phyloP scores from a whole-genome alignment of 805 yeast genomes.

The Candida michaelii region DNA sequence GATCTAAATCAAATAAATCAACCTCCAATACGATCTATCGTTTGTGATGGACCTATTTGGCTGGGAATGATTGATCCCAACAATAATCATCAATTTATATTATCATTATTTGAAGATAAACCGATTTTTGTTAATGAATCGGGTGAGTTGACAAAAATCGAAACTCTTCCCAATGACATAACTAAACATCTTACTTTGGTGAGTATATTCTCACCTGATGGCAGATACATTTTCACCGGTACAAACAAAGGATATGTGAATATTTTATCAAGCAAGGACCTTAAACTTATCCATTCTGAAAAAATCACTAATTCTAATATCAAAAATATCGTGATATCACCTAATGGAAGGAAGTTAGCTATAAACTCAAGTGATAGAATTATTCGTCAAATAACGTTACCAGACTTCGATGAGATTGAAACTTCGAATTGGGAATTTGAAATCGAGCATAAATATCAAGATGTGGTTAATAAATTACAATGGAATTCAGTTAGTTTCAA shows the following conservation, averaged over 20 bases:
- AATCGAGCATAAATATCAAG: conserved; percentile 81
- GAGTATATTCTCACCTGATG: conserved; percentile 52
- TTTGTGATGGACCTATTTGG: conserved; percentile 76
- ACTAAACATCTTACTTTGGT: conserved; percentile 50
- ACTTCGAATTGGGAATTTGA: conserved; percentile 53
- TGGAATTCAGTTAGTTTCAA: conserved; percentile 84
- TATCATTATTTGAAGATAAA: conserved; percentile 62
- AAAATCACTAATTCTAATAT: conserved; percentile 70
- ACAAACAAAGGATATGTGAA: conserved; percentile 79
- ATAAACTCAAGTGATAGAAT: conserved; percentile 78
- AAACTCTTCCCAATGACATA: conserved; percentile 18
- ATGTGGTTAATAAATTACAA: conserved; percentile 81
- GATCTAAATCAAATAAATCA: conserved; percentile 49
- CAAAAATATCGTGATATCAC: conserved; percentile 62
- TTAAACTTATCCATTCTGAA: conserved; percentile 44
- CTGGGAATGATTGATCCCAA: conserved; percentile 56
- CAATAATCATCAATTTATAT: conserved; percentile 50
- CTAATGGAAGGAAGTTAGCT: conserved; percentile 60
- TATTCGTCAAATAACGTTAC: conserved; percentile 59
- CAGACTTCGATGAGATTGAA: conserved; percentile 33
- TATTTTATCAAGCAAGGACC: conserved; percentile 34
- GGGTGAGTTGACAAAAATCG: conserved; percentile 19
- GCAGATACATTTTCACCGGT: conserved; percentile 64
- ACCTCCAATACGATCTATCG: conserved; percentile 40
- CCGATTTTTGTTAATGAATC: conserved; percentile 51